These are phyloP conservation scores for Pouteria glomerata DNA, from an alignment of 148 eudicot genomes.

Conservation along the genomic window DNA sequence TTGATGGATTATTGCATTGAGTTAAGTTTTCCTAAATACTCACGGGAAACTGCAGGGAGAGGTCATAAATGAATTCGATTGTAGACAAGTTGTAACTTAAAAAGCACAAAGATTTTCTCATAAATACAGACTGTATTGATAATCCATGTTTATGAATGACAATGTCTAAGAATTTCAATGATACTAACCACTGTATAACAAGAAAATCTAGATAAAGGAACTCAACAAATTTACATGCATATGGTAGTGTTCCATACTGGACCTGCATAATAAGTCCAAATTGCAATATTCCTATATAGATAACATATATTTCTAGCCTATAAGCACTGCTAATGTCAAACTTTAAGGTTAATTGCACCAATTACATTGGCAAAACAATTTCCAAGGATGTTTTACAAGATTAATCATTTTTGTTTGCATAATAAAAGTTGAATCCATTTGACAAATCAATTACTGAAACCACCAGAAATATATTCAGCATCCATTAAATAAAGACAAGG, in stretches of 20 bases:
- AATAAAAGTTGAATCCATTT: neutral
- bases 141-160: too few species aligned
- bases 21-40: too few species aligned
- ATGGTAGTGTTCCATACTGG: neutral
- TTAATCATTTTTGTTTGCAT: neutral
- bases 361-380: neutral
- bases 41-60: too few species aligned
- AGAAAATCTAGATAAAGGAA: neutral
- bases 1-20: neutral
- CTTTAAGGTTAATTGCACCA: neutral
- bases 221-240: neutral
- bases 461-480: too few species aligned
- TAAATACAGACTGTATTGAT: too few species aligned
- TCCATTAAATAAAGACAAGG: too few species aligned
- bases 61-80: too few species aligned
- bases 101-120: too few species aligned
- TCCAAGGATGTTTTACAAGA: neutral
- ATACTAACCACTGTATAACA: too few species aligned
- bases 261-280: neutral
- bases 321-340: neutral
- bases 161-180: too few species aligned
- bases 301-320: neutral
- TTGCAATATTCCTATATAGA: neutral
- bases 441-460: neutral
- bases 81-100: too few species aligned